Percentiles rank a stretch among this genome's conserved stretches.
Conservation (phyloP, 257 asterid genomes). For the Fraxinus excelsior region DNA sequence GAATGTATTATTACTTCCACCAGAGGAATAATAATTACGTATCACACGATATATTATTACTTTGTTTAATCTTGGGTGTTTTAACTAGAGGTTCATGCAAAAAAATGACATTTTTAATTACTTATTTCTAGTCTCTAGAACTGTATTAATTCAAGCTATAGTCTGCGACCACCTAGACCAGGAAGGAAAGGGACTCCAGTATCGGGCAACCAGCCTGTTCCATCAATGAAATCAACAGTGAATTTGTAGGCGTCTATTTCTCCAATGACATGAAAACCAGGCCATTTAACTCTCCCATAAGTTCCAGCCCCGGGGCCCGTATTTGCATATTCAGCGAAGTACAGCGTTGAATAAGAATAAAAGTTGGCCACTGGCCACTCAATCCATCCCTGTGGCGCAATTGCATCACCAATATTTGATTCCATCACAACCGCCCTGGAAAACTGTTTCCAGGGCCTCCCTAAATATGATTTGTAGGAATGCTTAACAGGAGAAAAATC, state of each 20-base stretch:
- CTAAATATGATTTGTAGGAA: conserved; percentile 19
- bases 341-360: background rate
- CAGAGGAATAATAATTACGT: no score
- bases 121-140: no score
- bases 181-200: conserved; percentile 54
- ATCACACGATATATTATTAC: no score
- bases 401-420: conserved; percentile 19
- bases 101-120: no score
- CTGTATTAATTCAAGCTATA: background rate
- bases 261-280: conserved; percentile 22
- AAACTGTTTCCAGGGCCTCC: conserved; percentile 24
- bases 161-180: background rate
- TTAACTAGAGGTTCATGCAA: background rate
- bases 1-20: no score
- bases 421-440: conserved; percentile 26
- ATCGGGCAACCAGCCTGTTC: conserved; percentile 55
- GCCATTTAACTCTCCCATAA: conserved; percentile 16
- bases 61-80: no score
- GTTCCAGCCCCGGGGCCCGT: conserved; percentile 7
- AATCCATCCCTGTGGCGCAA: conserved; percentile 19
- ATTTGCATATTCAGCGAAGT: conserved; percentile 12
- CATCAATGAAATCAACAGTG: conserved; percentile 38
- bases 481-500: conserved; percentile 23
- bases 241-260: conserved; percentile 21
- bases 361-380: conserved; percentile 13